These are phyloP conservation scores for Trypethelium eluteriae DNA, from an alignment of 495 filamentous ascomycete species.

Conservation along the genomic window DNA sequence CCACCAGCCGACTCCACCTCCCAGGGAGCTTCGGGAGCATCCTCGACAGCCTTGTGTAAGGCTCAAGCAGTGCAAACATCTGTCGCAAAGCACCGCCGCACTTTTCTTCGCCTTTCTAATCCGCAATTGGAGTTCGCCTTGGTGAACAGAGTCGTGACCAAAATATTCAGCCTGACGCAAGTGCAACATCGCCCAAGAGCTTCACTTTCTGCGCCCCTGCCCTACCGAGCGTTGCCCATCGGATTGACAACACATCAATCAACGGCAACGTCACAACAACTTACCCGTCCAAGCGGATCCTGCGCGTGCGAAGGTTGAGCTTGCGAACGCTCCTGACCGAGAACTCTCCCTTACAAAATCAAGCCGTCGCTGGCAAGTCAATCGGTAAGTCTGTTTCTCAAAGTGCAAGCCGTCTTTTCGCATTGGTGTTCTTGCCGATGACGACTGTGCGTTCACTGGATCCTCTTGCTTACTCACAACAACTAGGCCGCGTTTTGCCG, in stretches of 20 bases:
- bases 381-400: neutral
- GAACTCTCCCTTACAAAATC: neutral
- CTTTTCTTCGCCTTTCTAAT: neutral
- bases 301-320: neutral
- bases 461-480: neutral
- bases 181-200: conserved; percentile 3
- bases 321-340: neutral
- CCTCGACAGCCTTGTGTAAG: conserved; percentile 3
- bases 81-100: conserved; percentile 7
- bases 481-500: conserved; percentile 1
- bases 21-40: conserved; percentile 4
- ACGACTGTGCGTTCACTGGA: neutral
- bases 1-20: conserved; percentile 8
- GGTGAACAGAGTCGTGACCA: neutral
- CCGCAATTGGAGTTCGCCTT: neutral
- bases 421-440: conserved; percentile 5
- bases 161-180: neutral
- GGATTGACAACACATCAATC: conserved; percentile 8
- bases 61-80: neutral
- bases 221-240: neutral
- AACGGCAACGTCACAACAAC: conserved; percentile 5
- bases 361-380: neutral
- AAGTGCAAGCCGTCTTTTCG: neutral
- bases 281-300: neutral
- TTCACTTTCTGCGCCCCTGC: conserved; percentile 7